Conservation (phyloP, 129 eudicot species). For the carrot (Daucus carota) region DNA sequence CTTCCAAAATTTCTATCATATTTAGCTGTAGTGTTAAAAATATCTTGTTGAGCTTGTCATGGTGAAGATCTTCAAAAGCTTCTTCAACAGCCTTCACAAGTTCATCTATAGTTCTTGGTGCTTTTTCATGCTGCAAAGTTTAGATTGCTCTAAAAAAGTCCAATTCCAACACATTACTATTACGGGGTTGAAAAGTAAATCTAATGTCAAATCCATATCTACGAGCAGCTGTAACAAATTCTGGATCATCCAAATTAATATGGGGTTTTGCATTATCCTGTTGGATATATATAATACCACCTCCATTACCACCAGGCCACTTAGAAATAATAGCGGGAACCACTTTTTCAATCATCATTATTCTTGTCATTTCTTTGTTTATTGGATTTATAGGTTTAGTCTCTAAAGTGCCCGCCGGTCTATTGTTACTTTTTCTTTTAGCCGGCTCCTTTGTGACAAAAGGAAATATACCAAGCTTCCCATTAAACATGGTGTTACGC, state of each 20-base stretch:
- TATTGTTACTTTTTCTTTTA: not conserved
- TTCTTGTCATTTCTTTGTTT: not conserved
- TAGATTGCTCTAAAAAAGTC: too few relatives aligned
- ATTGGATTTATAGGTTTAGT: not conserved
- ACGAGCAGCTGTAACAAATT: not conserved
- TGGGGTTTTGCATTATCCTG: not conserved
- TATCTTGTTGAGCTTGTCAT: too few relatives aligned
- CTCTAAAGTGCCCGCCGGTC: not conserved
- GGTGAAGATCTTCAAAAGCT: too few relatives aligned
- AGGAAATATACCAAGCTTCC: not conserved
- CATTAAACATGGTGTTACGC: not conserved
- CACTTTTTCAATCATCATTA: not conserved
- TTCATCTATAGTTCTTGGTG: too few relatives aligned
- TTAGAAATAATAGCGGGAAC: not conserved
- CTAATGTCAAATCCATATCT: not conserved
- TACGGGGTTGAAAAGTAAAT: too few relatives aligned
- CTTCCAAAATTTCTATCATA: too few relatives aligned
- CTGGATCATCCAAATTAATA: not conserved
- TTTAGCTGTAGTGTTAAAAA: too few relatives aligned
- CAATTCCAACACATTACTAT: too few relatives aligned
- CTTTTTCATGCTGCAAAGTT: too few relatives aligned
- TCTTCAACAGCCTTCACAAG: too few relatives aligned
- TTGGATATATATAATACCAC: not conserved
- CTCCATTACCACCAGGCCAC: not conserved
- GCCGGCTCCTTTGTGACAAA: not conserved